Conservation (phyloP, 345 rosid genomes). For the Brassica carinata region DNA sequence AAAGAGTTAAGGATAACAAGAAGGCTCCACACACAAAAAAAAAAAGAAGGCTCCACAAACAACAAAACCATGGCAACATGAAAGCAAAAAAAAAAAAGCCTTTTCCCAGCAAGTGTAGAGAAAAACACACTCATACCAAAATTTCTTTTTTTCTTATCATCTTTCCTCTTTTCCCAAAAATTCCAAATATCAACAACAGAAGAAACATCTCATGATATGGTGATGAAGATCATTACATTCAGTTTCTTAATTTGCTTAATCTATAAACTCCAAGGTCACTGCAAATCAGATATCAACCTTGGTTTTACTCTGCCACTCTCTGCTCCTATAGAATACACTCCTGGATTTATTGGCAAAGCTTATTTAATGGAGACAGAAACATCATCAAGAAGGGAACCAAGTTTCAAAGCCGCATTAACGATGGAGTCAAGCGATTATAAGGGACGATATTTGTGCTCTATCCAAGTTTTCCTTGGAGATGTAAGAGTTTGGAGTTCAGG, state of each 20-base stretch:
- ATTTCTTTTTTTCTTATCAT: conserved; percentile 12
- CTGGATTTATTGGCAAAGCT: conserved; percentile 68
- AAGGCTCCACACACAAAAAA: neutral
- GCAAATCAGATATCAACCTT: conserved; percentile 53
- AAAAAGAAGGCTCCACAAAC: conserved; percentile 6
- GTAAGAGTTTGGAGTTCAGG: conserved; percentile 92
- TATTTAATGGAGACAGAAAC: conserved; percentile 53
- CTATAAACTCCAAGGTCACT: conserved; percentile 27
- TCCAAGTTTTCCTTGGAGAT: conserved; percentile 75
- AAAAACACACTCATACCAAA: conserved; percentile 35
- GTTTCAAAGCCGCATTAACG: conserved; percentile 65
- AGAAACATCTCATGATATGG: conserved; percentile 7
- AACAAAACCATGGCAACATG: conserved; percentile 33
- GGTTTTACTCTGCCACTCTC: conserved; percentile 58
- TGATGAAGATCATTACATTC: conserved; percentile 43
- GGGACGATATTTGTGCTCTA: conserved; percentile 63
- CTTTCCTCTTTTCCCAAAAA: neutral
- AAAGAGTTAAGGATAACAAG: conserved; percentile 3
- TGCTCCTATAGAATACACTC: conserved; percentile 52
- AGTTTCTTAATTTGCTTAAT: conserved; percentile 35
- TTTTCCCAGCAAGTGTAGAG: conserved; percentile 44
- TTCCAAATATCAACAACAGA: neutral
- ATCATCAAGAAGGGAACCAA: conserved; percentile 40
- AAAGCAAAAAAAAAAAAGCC: conserved; percentile 29
- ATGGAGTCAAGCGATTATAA: conserved; percentile 51